Base-by-base conservation (phyloP, 495 filamentous ascomycete genomes). In the Parmelia sp. region DNA sequence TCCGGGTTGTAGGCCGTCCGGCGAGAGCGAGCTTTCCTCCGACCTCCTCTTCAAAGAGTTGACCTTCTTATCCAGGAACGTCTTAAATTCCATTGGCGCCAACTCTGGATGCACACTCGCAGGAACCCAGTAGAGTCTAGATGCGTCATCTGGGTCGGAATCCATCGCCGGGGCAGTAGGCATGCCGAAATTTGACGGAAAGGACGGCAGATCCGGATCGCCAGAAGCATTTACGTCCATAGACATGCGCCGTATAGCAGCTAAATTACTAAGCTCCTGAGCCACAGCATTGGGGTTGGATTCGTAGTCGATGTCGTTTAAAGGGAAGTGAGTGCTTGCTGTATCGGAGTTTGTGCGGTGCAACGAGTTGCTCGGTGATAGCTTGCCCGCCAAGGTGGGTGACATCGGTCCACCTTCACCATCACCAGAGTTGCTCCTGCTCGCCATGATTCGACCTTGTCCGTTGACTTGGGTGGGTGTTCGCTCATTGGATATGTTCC, bases 31-130 rank as follows among this genome's bases (percentile, higher is more conserved):
- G 65, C 77, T 71, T 55, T 93, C 91, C 10, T 88, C 86, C 10
- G 91, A 95, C 72, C 87, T 84, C 67, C 92, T 79, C 75, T 91
- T 88, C 69, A 97, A 96, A 17, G 90, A 85, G 60, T 95, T 87
- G 31, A 96, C 88, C 71, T 90, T 88, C 55, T 92, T 94, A 71
- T 97, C 93, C 1, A 99, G 82, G 70, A 97, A 99, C 1, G 90
- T 90, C 75, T 94, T 96, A 79, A 97, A 99, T 71, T 97, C 95
- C 73, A 88, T 91, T 8, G 94, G 95, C 35, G 95, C 94, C 37
- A 99, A 78, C 76, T 97, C 94, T 17, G 94, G 94, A 70, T 99
- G 94, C 23, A 97, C 79, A 62, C 92, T 84, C 29, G 94, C 94
- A 0, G 94, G 94, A 33, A 99, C 94, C 94, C 94, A 99, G 62